Evolutionary conservation across 768 basidiomycete species (phyloP).

Genomic region (Sporobolomyces roseus): DNA sequence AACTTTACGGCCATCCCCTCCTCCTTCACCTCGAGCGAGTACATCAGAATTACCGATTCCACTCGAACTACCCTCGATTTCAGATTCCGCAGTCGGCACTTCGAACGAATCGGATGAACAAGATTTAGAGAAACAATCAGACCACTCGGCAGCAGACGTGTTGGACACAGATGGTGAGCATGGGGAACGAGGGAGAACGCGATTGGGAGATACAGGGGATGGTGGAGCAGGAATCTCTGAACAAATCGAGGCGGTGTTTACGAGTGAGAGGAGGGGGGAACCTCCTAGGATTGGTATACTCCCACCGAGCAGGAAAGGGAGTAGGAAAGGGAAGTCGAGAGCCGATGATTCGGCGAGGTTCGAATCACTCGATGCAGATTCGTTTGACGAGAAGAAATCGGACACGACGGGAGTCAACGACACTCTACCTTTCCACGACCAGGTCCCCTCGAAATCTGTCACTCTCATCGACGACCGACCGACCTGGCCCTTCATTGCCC

Average conservation of each 20-base stretch:
- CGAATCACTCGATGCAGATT: constrained; percentile 1
- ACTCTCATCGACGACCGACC: background rate
- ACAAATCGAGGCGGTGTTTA: background rate
- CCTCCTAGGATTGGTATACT: background rate
- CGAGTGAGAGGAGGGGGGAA: background rate
- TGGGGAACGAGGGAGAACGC: background rate
- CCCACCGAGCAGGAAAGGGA: constrained; percentile 10
- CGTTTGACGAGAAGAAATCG: background rate
- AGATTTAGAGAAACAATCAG: background rate
- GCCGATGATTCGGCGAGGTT: background rate
- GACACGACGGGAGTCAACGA: background rate
- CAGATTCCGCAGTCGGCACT: background rate
- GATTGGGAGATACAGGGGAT: background rate
- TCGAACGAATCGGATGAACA: background rate
- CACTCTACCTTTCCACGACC: background rate
- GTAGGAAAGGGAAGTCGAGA: constrained; percentile 20
- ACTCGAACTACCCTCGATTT: too few species aligned
- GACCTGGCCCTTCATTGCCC: constrained; percentile 19
- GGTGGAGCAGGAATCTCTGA: background rate
- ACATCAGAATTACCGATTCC: constrained; percentile 2
- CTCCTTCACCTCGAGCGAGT: constrained; percentile 21
- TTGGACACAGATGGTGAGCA: constrained; percentile 1
- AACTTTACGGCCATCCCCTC: constrained; percentile 23
- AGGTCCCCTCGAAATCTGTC: background rate
- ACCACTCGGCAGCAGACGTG: background rate